A percentile compares a stretch with the other conserved stretches of the same genome.
Evolutionary conservation across 371 early-diverging fungal genomes (phyloP).

Genomic region (Mucor sp.): DNA sequence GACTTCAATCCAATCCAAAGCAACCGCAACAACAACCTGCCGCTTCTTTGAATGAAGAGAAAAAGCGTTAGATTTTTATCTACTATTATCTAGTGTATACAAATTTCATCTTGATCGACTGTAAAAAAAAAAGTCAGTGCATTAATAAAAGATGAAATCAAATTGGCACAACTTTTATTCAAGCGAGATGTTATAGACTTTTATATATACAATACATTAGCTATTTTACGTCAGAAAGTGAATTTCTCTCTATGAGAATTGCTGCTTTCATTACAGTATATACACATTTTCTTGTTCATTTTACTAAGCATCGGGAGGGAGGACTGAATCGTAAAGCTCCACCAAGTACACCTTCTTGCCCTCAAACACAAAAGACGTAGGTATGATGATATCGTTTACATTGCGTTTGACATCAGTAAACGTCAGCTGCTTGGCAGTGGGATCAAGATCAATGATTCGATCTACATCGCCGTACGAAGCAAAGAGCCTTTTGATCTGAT

Average conservation of each 20-base stretch:
- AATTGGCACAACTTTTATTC: too few species aligned
- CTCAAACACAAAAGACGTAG: neutral
- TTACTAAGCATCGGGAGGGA: neutral
- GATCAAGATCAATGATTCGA: neutral
- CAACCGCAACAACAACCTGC: neutral
- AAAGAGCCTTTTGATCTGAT: neutral
- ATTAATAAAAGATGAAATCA: too few species aligned
- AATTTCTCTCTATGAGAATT: too few species aligned
- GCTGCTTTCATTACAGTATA: too few species aligned
- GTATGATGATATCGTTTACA: neutral
- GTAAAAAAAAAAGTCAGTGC: neutral
- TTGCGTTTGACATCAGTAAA: neutral
- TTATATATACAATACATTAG: too few species aligned
- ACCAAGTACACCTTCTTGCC: neutral
- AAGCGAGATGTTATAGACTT: too few species aligned
- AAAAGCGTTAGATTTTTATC: neutral
- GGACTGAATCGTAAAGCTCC: slow-evolving; percentile 1
- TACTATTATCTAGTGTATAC: neutral
- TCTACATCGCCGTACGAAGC: neutral
- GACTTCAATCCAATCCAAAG: neutral
- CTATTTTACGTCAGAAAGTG: too few species aligned
- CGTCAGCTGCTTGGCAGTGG: neutral
- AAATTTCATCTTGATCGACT: neutral
- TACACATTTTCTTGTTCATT: too few species aligned
- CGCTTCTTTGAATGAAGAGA: neutral